These are phyloP conservation scores for Candida buenavistaensis DNA, from an alignment of 1,139 yeast genomes.

Conservation along the genomic window DNA sequence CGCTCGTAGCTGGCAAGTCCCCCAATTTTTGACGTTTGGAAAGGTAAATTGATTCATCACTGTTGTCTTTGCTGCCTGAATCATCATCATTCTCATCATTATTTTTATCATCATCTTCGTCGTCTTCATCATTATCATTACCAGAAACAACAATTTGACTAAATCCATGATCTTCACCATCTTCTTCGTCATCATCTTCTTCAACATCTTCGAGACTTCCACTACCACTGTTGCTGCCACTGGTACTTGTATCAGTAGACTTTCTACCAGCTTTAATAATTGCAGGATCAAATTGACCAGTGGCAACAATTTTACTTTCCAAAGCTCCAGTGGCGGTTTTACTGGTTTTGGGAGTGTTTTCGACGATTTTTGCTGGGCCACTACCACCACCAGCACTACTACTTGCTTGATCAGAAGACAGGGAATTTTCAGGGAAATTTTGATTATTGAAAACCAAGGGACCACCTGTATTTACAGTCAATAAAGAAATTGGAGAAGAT, in stretches of 20 bases:
- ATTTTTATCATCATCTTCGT: conserved; percentile 9
- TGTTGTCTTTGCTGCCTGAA: conserved; percentile 1
- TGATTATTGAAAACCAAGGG: conserved; percentile 6
- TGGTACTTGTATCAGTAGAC: conserved; percentile 41
- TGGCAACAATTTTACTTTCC: too few species aligned
- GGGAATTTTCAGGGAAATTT: neutral
- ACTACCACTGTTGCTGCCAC: conserved; percentile 31
- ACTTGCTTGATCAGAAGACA: conserved; percentile 33
- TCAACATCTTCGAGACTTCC: conserved; percentile 9
- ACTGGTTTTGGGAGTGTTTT: too few species aligned
- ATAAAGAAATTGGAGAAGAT: conserved; percentile 7
- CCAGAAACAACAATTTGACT: neutral
- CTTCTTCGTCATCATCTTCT: conserved; percentile 1
- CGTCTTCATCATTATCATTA: conserved; percentile 10
- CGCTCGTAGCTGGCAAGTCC: conserved; percentile 10
- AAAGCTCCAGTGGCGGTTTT: too few species aligned
- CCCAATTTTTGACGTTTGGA: conserved; percentile 12
- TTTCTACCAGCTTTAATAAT: too few species aligned
- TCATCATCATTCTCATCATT: conserved; percentile 12
- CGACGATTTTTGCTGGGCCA: too few species aligned
- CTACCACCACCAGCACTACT: neutral
- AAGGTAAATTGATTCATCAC: conserved; percentile 1
- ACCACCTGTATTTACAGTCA: conserved; percentile 7
- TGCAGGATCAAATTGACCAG: too few species aligned
- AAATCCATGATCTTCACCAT: neutral